Evolutionary conservation across 768 basidiomycete genomes (phyloP).

Genomic region (Neoboletus brunneissimus): DNA sequence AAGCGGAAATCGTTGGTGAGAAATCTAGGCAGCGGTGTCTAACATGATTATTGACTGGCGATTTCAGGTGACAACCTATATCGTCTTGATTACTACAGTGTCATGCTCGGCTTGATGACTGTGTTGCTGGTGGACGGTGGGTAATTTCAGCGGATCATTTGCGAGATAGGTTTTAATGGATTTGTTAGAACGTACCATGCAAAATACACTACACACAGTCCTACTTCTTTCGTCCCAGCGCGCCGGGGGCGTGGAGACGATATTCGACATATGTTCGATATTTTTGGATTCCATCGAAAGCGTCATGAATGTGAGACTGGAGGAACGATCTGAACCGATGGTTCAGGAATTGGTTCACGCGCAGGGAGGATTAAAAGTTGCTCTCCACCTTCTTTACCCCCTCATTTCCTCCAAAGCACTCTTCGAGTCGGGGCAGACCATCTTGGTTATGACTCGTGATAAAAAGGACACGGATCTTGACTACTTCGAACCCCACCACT

Average conservation of each 20-base stretch:
- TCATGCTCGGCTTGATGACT: slow-evolving; percentile 51
- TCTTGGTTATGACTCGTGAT: slow-evolving; percentile 66
- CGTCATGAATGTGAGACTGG: slow-evolving; percentile 46
- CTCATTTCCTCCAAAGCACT: slow-evolving; percentile 78
- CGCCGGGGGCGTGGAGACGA: slow-evolving; percentile 64
- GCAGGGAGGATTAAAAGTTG: slow-evolving; percentile 78
- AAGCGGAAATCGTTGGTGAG: slow-evolving; percentile 51
- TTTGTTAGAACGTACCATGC: slow-evolving; percentile 65
- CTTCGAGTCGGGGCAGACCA: slow-evolving; percentile 83
- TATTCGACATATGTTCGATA: slow-evolving; percentile 54
- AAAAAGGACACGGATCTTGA: slow-evolving; percentile 74
- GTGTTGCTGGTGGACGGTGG: slow-evolving; percentile 59
- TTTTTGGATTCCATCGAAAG: slow-evolving; percentile 59
- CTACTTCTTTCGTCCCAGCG: slow-evolving; percentile 73
- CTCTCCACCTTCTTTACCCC: slow-evolving; percentile 70
- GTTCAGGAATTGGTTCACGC: slow-evolving; percentile 72
- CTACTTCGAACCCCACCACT: slow-evolving; percentile 84
- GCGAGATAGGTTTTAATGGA: not conserved
- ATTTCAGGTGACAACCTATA: slow-evolving; percentile 40
- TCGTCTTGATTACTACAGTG: slow-evolving; percentile 49
- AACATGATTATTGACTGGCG: slow-evolving; percentile 6
- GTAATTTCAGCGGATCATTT: slow-evolving; percentile 1
- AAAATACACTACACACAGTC: slow-evolving; percentile 77
- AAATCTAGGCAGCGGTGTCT: slow-evolving; percentile 5
- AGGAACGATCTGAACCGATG: slow-evolving; percentile 54